Base-by-base conservation (phyloP, 305 asterid species). In the Fraxinus albicans region DNA sequence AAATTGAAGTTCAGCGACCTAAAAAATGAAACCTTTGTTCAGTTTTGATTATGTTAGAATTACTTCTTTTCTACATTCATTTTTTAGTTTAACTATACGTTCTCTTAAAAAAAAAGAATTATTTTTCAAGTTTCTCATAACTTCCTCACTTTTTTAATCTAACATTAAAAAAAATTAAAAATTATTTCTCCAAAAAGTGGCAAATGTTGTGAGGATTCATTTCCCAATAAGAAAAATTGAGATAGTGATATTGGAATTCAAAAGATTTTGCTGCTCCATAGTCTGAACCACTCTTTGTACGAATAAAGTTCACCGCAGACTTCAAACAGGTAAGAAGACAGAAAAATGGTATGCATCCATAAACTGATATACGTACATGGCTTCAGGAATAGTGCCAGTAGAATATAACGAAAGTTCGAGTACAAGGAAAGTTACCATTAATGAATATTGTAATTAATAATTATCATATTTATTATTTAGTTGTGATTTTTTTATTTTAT, bases 261-360 rank as follows among this genome's bases (percentile, higher is more conserved):
- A 70, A 70, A 70, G 76, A 70, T 70, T 70, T 70, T 70, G 76
- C 42, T 31, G 76, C 42, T 70, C 8, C 38, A 69, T 13, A 69
- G 76, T 27, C 76, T 31, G 76, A 27, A 69, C 21, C 36, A 70
- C 31, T 31, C 21, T 70, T 70, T 70, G 76, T 70, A 70, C 76
- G 76, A 70, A 70, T 70, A 70, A 70, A 70, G 76, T 31, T 70
- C 12, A 10, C n/a, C 1, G n/a, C 73, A 67, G 73, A 67, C 33
- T 23, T 23, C 73, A 63, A 63, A 23, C 73, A 63, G 34, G 29
- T 3, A 67, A 58, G 23, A 17, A 50, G 25, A n/a, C 23, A 53
- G 21, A 1, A 53, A 53, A 53, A 53, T 1, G 65, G 25, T n/a
- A n/a, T 17, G 9, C 21, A 50, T 50, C 8, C 60, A 47, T 13